Percentiles rank a stretch among this genome's conserved stretches.
Evolutionary conservation across 345 rosid genomes (phyloP).

Genomic region (Euphorbia lathyris): DNA sequence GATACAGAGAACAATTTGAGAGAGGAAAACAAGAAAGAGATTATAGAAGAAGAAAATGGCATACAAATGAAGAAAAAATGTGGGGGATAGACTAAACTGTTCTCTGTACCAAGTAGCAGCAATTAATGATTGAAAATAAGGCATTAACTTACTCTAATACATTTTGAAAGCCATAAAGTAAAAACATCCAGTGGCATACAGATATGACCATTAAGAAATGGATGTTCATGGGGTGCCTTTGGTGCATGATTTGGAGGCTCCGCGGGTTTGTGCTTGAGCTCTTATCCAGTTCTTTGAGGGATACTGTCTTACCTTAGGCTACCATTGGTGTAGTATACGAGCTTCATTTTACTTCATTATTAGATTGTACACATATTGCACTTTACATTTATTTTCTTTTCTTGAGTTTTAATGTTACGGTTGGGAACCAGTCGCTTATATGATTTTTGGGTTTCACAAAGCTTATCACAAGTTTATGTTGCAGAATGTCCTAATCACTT

Average conservation of each 20-base stretch:
- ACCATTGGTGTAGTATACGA: background rate
- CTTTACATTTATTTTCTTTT: no score
- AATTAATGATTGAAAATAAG: no score
- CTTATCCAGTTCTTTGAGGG: background rate
- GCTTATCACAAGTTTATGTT: conserved; percentile 12
- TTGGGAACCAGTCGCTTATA: background rate
- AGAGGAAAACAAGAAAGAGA: background rate
- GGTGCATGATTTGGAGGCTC: background rate
- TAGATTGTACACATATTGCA: no score
- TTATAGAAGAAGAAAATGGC: background rate
- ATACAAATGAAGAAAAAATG: no score
- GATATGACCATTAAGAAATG: background rate
- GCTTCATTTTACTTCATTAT: background rate
- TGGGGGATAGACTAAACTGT: no score
- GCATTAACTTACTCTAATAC: no score
- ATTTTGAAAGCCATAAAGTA: background rate
- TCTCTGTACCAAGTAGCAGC: no score
- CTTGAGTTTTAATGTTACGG: no score
- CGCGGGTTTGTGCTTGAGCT: background rate
- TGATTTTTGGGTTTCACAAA: background rate
- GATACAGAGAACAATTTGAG: background rate
- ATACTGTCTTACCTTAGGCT: background rate
- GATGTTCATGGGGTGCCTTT: background rate
- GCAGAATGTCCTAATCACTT: conserved; percentile 87
- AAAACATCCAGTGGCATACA: background rate